phyloP scores from a whole-genome alignment of 805 yeast genomes.

The Wickerhamiella sergipiensis region DNA sequence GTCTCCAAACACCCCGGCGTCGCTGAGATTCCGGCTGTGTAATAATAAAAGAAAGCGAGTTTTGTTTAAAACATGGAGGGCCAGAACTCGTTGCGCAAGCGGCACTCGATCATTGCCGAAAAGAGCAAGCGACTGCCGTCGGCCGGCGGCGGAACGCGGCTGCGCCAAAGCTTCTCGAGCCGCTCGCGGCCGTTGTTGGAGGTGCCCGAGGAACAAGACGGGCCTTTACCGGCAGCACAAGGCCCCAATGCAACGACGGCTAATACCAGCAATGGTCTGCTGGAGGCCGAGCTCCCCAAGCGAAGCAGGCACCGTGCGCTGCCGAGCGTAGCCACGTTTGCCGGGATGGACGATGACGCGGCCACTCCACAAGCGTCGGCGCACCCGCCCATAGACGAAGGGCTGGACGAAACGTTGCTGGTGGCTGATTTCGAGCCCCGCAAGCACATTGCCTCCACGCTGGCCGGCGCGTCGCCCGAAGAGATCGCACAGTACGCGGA shows the following conservation, averaged over 20 bases:
- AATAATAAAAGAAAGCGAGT: no score
- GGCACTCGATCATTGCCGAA: slow-evolving; percentile 14
- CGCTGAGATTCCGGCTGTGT: background rate
- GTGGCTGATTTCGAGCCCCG: slow-evolving; percentile 34
- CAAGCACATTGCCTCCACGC: slow-evolving; percentile 7
- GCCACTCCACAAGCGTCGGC: slow-evolving; percentile 16
- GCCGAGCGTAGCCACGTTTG: background rate
- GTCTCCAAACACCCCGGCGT: background rate
- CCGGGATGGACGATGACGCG: slow-evolving; percentile 5
- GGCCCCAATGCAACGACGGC: no score
- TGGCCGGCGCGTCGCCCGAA: slow-evolving; percentile 12
- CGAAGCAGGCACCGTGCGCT: background rate
- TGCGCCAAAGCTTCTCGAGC: background rate
- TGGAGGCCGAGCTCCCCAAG: background rate
- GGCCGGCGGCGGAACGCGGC: background rate
- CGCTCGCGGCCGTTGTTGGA: background rate
- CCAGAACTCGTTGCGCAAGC: slow-evolving; percentile 14
- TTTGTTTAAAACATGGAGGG: background rate
- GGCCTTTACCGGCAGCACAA: background rate
- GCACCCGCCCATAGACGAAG: slow-evolving; percentile 28
- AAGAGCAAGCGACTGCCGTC: background rate
- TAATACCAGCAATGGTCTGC: background rate
- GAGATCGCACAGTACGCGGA: slow-evolving; percentile 12
- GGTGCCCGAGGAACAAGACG: background rate
- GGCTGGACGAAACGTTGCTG: slow-evolving; percentile 33